Evolutionary conservation across 2,329 filamentous ascomycete genomes (phyloP).

Genomic region (Neofusicoccum parvum): DNA sequence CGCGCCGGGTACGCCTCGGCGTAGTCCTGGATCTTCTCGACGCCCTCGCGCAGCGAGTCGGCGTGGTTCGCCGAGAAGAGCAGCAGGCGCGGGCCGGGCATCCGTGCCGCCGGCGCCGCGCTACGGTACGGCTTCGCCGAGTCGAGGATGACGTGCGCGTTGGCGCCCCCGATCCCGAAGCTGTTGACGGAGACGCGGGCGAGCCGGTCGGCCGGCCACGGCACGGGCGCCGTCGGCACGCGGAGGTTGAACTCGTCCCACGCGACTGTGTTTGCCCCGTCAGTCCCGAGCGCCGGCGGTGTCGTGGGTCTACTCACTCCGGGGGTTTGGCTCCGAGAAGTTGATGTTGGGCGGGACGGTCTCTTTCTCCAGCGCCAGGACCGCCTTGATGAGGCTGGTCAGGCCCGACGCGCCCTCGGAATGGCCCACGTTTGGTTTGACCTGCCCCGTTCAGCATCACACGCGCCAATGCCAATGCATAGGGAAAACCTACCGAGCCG

Average conservation of each 20-base stretch:
- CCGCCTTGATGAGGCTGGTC: slow-evolving; percentile 46
- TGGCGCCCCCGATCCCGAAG: slow-evolving; percentile 22
- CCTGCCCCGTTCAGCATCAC: background rate
- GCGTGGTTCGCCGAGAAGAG: slow-evolving; percentile 27
- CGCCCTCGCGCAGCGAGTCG: slow-evolving; percentile 21
- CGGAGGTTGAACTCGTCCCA: slow-evolving; percentile 21
- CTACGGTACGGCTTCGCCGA: background rate
- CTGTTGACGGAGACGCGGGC: slow-evolving; percentile 21
- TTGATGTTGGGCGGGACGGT: slow-evolving; percentile 46
- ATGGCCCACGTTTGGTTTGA: slow-evolving; percentile 42
- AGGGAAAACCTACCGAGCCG: slow-evolving; percentile 20
- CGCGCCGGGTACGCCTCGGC: background rate
- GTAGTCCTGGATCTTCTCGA: slow-evolving; percentile 9
- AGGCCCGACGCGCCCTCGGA: slow-evolving; percentile 49
- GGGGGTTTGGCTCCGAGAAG: slow-evolving; percentile 20
- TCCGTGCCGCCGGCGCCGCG: background rate
- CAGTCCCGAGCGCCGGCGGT: background rate
- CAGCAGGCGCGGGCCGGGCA: slow-evolving; percentile 22
- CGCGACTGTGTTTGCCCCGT: slow-evolving; percentile 7
- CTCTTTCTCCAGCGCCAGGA: slow-evolving; percentile 44
- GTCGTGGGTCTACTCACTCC: background rate
- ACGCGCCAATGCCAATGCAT: background rate
- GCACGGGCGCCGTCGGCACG: slow-evolving; percentile 13
- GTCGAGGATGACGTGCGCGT: slow-evolving; percentile 19
- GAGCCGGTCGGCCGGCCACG: slow-evolving; percentile 19